These are phyloP conservation scores for Rosa lucieae DNA, from an alignment of 306 rosid species.

Conservation along the genomic window DNA sequence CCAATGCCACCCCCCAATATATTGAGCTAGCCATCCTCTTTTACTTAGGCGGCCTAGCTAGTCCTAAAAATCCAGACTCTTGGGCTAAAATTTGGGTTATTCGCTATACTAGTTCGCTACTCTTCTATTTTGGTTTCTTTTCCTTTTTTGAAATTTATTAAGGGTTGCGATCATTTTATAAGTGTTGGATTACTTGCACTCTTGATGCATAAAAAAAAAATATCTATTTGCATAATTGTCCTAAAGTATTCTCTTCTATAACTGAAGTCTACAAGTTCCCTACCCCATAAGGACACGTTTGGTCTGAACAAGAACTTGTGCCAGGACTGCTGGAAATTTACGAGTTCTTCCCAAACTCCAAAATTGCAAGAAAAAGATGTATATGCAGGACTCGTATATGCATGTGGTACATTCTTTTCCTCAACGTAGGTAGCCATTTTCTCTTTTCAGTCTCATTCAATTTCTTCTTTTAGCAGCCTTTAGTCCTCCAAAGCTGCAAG, in stretches of 20 bases:
- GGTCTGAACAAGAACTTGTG: not conserved
- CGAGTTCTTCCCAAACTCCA: conserved; percentile 10
- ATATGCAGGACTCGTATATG: not conserved
- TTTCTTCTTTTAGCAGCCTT: not conserved
- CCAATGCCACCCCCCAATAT: not conserved
- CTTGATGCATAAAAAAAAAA: too few species aligned
- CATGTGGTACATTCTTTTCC: not conserved
- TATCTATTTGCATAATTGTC: too few species aligned
- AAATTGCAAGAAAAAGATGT: conserved; percentile 25
- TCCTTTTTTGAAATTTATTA: not conserved
- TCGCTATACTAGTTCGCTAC: not conserved
- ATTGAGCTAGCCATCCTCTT: not conserved
- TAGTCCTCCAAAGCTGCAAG: conserved; percentile 24
- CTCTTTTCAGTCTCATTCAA: not conserved
- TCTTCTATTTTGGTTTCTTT: too few species aligned
- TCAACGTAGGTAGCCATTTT: not conserved
- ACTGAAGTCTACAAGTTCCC: not conserved
- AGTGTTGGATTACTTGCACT: too few species aligned
- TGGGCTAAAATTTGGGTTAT: not conserved
- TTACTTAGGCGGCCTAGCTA: not conserved
- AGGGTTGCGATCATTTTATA: too few species aligned
- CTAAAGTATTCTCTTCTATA: not conserved
- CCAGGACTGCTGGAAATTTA: not conserved
- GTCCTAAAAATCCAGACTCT: not conserved
- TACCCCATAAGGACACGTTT: not conserved